phyloP scores from a whole-genome alignment of 2,329 filamentous ascomycete species.

The Penicillium sp. region DNA sequence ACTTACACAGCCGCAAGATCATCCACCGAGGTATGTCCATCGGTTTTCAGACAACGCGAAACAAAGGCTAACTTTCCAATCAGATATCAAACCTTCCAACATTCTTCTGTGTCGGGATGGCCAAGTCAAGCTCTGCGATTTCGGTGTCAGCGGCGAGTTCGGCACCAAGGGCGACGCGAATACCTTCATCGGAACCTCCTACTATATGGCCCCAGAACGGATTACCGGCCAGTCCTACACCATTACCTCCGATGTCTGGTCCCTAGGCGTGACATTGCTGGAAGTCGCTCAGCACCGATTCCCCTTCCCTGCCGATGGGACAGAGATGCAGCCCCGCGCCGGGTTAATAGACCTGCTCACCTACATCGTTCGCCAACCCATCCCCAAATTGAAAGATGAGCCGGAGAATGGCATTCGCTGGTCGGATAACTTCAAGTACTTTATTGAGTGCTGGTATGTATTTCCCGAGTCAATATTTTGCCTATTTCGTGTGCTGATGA shows the following conservation, averaged over 20 bases:
- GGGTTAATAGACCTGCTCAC: constrained; percentile 92
- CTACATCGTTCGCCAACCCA: constrained; percentile 93
- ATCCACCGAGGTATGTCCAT: constrained; percentile 68
- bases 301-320: constrained; percentile 94
- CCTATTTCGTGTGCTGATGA: constrained; percentile 1
- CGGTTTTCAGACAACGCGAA: not conserved
- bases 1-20: constrained; percentile 91
- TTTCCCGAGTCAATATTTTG: not conserved
- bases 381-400: constrained; percentile 94
- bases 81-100: constrained; percentile 95
- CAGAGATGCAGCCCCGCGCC: constrained; percentile 87
- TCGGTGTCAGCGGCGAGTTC: constrained; percentile 95
- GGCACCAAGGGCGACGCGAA: constrained; percentile 98
- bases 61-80: constrained; percentile 10
- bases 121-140: constrained; percentile 96
- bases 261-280: constrained; percentile 89
- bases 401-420: constrained; percentile 82
- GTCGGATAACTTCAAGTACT: constrained; percentile 98
- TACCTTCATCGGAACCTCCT: constrained; percentile 97
- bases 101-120: constrained; percentile 89
- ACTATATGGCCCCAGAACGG: constrained; percentile 98
- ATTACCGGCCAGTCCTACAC: constrained; percentile 98
- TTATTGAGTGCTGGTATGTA: constrained; percentile 92
- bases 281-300: constrained; percentile 99
- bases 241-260: constrained; percentile 98